Percentiles rank a stretch among this genome's conserved stretches.
phyloP scores from a whole-genome alignment of 345 rosid genomes.

The Lagerstroemia speciosa region DNA sequence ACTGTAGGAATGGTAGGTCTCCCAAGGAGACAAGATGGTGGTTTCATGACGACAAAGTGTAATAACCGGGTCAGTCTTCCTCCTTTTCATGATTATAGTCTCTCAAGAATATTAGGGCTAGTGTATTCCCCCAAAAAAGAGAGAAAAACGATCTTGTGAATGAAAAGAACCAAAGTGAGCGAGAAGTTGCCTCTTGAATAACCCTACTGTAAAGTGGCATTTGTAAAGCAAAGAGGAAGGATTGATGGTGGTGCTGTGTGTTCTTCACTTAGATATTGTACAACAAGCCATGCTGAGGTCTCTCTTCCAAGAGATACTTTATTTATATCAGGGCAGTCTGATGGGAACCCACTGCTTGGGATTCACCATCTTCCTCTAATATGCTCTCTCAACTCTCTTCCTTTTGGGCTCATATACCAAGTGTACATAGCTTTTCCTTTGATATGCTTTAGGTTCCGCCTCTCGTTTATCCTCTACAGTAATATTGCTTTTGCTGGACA shows the following conservation, averaged over 20 bases:
- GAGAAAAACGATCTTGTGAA: background rate
- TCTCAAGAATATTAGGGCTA: background rate
- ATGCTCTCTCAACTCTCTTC: no score
- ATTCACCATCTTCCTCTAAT: no score
- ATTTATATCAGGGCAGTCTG: no score
- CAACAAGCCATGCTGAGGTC: background rate
- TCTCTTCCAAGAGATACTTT: no score
- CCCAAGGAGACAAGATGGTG: slow-evolving; percentile 99
- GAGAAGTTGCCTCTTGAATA: slow-evolving; percentile 4
- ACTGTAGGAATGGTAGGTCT: slow-evolving; percentile 90
- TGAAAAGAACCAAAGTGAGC: background rate
- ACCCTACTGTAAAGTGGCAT: slow-evolving; percentile 15
- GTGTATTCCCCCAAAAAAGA: slow-evolving; percentile 6
- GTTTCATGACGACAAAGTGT: slow-evolving; percentile 97
- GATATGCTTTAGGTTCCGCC: no score
- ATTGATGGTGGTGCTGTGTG: no score
- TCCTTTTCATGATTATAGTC: slow-evolving; percentile 11
- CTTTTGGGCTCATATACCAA: no score
- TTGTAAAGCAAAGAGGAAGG: slow-evolving; percentile 22
- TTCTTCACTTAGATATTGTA: background rate
- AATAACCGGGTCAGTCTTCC: slow-evolving; percentile 11
- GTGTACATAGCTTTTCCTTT: no score
- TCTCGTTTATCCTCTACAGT: no score
- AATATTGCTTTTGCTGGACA: no score
- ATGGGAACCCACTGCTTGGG: no score